A percentile compares a stretch with the other conserved stretches of the same genome.
phyloP scores from a whole-genome alignment of 805 yeast genomes.

The Cyberlindnera japonica region DNA sequence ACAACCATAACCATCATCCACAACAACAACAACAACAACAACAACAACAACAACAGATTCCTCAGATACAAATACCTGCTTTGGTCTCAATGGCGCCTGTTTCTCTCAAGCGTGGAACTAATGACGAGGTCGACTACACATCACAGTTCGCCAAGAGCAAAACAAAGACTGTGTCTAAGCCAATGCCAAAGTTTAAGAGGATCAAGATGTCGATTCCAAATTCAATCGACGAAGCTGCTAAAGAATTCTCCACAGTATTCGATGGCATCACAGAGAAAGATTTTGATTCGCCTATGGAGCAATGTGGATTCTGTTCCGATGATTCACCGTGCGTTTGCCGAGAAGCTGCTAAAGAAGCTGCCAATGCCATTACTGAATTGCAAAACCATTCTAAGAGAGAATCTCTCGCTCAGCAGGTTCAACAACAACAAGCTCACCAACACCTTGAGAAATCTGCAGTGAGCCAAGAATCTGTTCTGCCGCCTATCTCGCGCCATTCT shows the following conservation, averaged over 20 bases:
- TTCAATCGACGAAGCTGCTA: constrained; percentile 13
- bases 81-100: constrained; percentile 68
- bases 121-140: constrained; percentile 51
- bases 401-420: constrained; percentile 11
- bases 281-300: constrained; percentile 54
- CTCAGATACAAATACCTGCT: constrained; percentile 10
- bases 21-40: neutral
- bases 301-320: constrained; percentile 93
- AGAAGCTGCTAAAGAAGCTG: constrained; percentile 53
- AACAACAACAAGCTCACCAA: constrained; percentile 11
- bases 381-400: constrained; percentile 24
- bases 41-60: constrained; percentile 5
- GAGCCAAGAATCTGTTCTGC: constrained; percentile 26
- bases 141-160: constrained; percentile 36
- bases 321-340: constrained; percentile 91
- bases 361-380: constrained; percentile 31
- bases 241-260: constrained; percentile 21
- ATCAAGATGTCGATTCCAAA: neutral
- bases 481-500: constrained; percentile 36
- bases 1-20: neutral
- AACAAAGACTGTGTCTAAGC: constrained; percentile 22
- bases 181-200: constrained; percentile 23
- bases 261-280: constrained; percentile 31
- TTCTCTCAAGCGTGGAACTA: constrained; percentile 42
- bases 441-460: constrained; percentile 10